Percentiles rank a stretch among this genome's conserved stretches.
These are phyloP conservation scores for Podospora pseudopauciseta DNA, from an alignment of 495 filamentous ascomycete species.

Conservation along the genomic window DNA sequence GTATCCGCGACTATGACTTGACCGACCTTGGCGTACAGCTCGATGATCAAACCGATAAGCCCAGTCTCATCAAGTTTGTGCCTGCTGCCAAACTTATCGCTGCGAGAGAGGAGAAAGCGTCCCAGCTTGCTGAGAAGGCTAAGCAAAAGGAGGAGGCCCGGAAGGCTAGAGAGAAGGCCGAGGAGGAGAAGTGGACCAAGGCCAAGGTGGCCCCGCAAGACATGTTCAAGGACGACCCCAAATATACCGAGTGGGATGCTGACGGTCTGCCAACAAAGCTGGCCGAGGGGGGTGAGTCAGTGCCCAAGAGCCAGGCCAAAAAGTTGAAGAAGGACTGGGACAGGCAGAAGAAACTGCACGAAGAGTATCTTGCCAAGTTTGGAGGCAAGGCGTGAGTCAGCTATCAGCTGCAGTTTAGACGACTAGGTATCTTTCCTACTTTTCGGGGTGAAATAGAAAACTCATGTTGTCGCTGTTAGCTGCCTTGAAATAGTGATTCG, in stretches of 20 bases:
- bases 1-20: constrained; percentile 73
- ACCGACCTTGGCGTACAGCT: constrained; percentile 79
- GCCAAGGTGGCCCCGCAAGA: constrained; percentile 64
- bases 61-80: constrained; percentile 81
- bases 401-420: not conserved
- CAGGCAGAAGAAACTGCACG: constrained; percentile 82
- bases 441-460: not conserved
- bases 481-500: too few relatives aligned
- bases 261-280: constrained; percentile 80
- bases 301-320: constrained; percentile 77
- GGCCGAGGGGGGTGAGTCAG: constrained; percentile 63
- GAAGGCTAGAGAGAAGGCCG: constrained; percentile 51
- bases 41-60: constrained; percentile 67
- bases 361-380: constrained; percentile 45
- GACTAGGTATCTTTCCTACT: too few relatives aligned
- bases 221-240: constrained; percentile 67
- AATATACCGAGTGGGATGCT: constrained; percentile 79
- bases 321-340: constrained; percentile 92
- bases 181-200: constrained; percentile 59
- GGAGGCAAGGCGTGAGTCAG: constrained; percentile 10
- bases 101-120: constrained; percentile 66
- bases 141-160: constrained; percentile 54
- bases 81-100: constrained; percentile 65
- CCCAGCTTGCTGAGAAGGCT: constrained; percentile 50
- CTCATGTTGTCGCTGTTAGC: not conserved